These are phyloP conservation scores for Rhexocercosporidium sp. DNA, from an alignment of 2,329 filamentous ascomycete genomes.

Conservation along the genomic window DNA sequence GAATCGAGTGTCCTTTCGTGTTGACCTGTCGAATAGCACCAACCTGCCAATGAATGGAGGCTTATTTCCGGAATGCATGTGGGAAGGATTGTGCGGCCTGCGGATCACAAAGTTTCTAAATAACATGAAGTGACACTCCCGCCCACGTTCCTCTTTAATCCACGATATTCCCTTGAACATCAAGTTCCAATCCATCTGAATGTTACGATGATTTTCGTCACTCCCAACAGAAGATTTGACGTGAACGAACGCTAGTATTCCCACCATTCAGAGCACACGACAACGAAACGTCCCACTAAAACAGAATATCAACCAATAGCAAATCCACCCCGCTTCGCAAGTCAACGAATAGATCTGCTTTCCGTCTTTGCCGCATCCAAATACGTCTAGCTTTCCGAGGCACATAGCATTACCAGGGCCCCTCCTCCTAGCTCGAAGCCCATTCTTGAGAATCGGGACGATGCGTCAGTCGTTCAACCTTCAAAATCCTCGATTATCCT, in stretches of 20 bases:
- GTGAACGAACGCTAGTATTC: not conserved
- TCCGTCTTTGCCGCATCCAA: not conserved
- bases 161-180: not conserved
- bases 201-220: not conserved
- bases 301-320: not conserved
- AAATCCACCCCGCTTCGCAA: not conserved
- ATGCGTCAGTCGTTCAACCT: not conserved
- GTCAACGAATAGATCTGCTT: not conserved
- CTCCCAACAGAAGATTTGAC: not conserved
- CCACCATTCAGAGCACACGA: not conserved
- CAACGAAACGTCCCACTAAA: not conserved
- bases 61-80: no score
- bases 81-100: no score
- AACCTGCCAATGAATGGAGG: no score
- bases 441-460: not conserved
- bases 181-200: not conserved
- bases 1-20: not conserved
- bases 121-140: no score
- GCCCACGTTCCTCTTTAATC: no score
- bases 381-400: slow-evolving; percentile 19
- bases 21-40: not conserved
- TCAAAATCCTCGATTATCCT: not conserved
- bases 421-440: not conserved
- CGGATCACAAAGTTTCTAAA: no score
- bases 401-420: slow-evolving; percentile 12